These are phyloP conservation scores for Alternaria arborescens DNA, from an alignment of 2,329 filamentous ascomycete species.

Conservation along the genomic window DNA sequence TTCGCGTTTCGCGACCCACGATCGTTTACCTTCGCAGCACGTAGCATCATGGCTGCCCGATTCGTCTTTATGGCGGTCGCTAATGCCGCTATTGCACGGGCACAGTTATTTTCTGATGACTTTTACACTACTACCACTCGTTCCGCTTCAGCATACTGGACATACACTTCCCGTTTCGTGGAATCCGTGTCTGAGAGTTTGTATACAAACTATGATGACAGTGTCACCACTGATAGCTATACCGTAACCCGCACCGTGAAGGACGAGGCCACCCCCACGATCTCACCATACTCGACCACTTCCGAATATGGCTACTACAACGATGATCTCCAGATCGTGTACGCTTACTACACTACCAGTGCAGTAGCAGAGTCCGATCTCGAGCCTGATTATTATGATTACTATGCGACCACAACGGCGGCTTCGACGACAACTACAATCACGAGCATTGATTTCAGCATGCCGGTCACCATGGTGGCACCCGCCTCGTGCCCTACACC, in stretches of 20 bases:
- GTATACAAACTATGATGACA: slow-evolving; percentile 24
- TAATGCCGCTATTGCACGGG: slow-evolving; percentile 19
- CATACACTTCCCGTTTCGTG: slow-evolving; percentile 30
- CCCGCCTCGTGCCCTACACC: slow-evolving; percentile 37
- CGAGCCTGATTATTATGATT: slow-evolving; percentile 23
- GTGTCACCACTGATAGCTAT: slow-evolving; percentile 21
- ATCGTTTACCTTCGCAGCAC: slow-evolving; percentile 5
- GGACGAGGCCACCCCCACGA: slow-evolving; percentile 36
- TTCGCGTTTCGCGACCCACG: slow-evolving; percentile 19
- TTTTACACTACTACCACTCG: slow-evolving; percentile 1
- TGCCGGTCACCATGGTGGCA: slow-evolving; percentile 44
- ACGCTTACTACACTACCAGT: slow-evolving; percentile 32
- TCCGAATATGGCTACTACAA: slow-evolving; percentile 21
- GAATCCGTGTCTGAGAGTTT: slow-evolving; percentile 22
- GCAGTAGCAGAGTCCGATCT: slow-evolving; percentile 39
- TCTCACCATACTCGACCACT: slow-evolving; percentile 18
- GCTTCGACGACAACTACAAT: slow-evolving; percentile 14
- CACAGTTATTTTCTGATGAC: slow-evolving; percentile 16
- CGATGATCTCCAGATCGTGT: slow-evolving; percentile 26
- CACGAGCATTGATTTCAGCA: slow-evolving; percentile 28
- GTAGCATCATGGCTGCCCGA: slow-evolving; percentile 27
- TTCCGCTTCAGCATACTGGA: slow-evolving; percentile 34
- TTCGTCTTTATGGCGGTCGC: slow-evolving; percentile 24
- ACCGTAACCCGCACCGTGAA: slow-evolving; percentile 31
- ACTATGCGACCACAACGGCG: slow-evolving; percentile 11